These are phyloP conservation scores for Talaromyces atroroseus DNA, from an alignment of 2,329 filamentous ascomycete species.

Conservation along the genomic window DNA sequence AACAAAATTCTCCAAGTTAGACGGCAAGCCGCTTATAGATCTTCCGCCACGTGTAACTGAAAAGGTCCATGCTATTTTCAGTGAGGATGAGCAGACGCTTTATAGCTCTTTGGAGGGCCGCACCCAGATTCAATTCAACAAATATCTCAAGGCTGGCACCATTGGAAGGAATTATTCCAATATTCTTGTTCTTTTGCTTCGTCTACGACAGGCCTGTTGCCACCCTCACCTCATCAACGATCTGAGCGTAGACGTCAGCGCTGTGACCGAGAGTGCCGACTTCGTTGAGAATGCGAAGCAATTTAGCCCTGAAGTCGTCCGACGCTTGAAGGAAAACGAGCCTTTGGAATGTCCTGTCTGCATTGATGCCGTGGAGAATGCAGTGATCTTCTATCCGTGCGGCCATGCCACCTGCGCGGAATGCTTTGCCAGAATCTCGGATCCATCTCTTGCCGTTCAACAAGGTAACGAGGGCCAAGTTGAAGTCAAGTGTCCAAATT, in stretches of 20 bases:
- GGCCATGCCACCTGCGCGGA: conserved; percentile 75
- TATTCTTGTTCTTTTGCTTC: conserved; percentile 71
- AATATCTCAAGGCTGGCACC: conserved; percentile 63
- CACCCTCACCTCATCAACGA: conserved; percentile 68
- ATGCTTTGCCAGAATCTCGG: conserved; percentile 66
- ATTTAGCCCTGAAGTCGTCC: conserved; percentile 56
- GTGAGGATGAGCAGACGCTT: conserved; percentile 57
- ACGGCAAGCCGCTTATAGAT: conserved; percentile 69
- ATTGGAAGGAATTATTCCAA: conserved; percentile 71
- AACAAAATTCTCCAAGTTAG: conserved; percentile 71
- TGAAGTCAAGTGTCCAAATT: conserved; percentile 67
- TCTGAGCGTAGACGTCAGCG: conserved; percentile 49
- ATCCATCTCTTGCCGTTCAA: conserved; percentile 53
- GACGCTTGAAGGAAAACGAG: conserved; percentile 57
- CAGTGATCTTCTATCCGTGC: conserved; percentile 73
- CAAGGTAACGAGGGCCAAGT: conserved; percentile 53
- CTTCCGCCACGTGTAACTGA: conserved; percentile 62
- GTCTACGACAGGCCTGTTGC: conserved; percentile 75
- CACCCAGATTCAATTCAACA: conserved; percentile 68
- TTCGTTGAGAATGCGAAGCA: conserved; percentile 59
- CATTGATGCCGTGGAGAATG: conserved; percentile 68
- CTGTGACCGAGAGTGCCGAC: conserved; percentile 48
- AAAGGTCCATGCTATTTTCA: conserved; percentile 60
- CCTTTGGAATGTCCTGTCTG: conserved; percentile 79
- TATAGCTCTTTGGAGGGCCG: conserved; percentile 63